Base-by-base conservation (phyloP, 805 yeast species). In the Sugiyamaella qingdaonensis region DNA sequence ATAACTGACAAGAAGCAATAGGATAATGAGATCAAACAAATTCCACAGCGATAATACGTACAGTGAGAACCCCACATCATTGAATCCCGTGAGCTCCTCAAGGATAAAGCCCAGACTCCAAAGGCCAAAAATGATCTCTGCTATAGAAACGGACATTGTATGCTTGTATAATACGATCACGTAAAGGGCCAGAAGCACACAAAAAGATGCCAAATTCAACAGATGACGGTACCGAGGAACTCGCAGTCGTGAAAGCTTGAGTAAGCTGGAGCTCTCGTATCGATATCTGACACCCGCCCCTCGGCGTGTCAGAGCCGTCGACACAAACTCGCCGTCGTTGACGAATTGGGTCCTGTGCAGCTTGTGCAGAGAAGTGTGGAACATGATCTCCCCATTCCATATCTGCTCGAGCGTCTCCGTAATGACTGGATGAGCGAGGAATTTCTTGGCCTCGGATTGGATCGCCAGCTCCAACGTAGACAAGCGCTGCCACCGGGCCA, bases 31-130 rank as follows among this genome's bases (percentile, higher is more conserved):
- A 57, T 79, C 84, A 52, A 78, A 66, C 54, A 76, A 68, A 41
- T 77, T 78, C 84, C 84, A 80, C n/a, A 80, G 64, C 16, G 80
- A 74, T 58, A 76, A 69, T 49, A 72, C 75, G 54, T 78, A 71
- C 18, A 78, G 74, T 35, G 68, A 68, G 55, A 67, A 70, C 51
- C 81, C 80, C 8, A 79, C 78, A 46, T 72, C 73, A 14, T 64
- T 61, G 35, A 78, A 60, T 50, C 75, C 78, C 46, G 72, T 64
- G 14, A 76, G 48, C 54, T 77, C 77, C 54, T 79, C 84, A 39
- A 77, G 61, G 44, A 76, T 75, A 59, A 76, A 75, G 47, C 77
- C 78, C 21, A 78, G 53, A 1, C 76, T 74, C 64, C 79, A 67
- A 3, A 72, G 21, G 71, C 78, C 75, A 53, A 78, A 79, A 18